Conservation (phyloP, 2,329 filamentous ascomycete species). For the Elsinoe ampelina region DNA sequence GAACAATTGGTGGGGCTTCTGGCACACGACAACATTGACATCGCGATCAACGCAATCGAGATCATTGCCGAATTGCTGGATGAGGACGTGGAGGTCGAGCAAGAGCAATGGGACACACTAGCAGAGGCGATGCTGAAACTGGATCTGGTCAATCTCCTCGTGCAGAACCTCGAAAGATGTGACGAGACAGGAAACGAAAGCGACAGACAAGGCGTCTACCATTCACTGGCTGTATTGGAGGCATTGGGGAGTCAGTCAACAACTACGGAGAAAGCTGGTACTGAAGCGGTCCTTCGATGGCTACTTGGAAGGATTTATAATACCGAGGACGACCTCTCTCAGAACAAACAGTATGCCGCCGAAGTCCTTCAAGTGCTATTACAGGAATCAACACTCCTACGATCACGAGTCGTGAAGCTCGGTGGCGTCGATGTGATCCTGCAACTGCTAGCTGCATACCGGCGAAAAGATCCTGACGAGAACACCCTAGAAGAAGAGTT, state of each 20-base stretch:
- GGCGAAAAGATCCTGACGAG: constrained; percentile 74
- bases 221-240: constrained; percentile 72
- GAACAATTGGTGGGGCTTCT: constrained; percentile 69
- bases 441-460: constrained; percentile 74
- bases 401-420: constrained; percentile 47
- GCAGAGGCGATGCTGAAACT: constrained; percentile 54
- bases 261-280: constrained; percentile 62
- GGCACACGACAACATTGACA: constrained; percentile 93
- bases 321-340: constrained; percentile 58
- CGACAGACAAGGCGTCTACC: constrained; percentile 79
- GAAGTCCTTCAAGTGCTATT: constrained; percentile 85
- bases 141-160: constrained; percentile 63
- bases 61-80: constrained; percentile 86
- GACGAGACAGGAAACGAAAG: constrained; percentile 59
- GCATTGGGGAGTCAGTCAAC: constrained; percentile 66
- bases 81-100: constrained; percentile 75
- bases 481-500: constrained; percentile 89
- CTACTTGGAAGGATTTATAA: constrained; percentile 63
- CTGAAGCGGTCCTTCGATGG: constrained; percentile 66
- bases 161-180: constrained; percentile 69
- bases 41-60: constrained; percentile 84
- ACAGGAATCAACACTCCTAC: constrained; percentile 61
- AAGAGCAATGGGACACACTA: constrained; percentile 70
- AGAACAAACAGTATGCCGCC: constrained; percentile 93
- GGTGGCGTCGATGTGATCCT: constrained; percentile 73